Percentiles rank a stretch among this genome's conserved stretches.
Conservation (phyloP, 2,329 filamentous ascomycete genomes). For the Blumeriella jaapii region DNA sequence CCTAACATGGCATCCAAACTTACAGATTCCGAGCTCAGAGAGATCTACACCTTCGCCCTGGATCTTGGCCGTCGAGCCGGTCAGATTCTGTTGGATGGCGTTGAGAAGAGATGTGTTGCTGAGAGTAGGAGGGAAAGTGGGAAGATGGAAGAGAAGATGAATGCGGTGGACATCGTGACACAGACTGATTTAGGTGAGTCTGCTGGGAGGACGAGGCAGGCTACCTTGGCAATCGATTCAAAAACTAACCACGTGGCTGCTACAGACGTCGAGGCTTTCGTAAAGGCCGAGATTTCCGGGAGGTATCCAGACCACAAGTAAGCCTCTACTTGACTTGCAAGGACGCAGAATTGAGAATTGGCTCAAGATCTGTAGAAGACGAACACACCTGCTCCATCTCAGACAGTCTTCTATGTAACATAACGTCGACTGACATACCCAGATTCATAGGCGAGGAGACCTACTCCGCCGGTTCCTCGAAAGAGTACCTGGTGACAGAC, state of each 20-base stretch:
- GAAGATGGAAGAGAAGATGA: constrained; percentile 52
- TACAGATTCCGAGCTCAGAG: constrained; percentile 39
- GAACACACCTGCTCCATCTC: no score
- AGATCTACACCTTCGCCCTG: constrained; percentile 60
- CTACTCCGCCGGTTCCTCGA: constrained; percentile 56
- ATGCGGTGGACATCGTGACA: constrained; percentile 66
- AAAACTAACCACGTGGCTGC: constrained; percentile 8
- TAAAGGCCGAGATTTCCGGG: constrained; percentile 44
- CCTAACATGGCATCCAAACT: constrained; percentile 9
- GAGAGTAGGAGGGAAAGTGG: constrained; percentile 16
- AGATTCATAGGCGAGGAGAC: constrained; percentile 71
- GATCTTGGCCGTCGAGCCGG: constrained; percentile 61
- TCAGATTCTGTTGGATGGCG: constrained; percentile 51
- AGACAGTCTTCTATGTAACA: no score
- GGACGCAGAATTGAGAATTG: no score
- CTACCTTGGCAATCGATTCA: neutral
- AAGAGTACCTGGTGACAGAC: constrained; percentile 53
- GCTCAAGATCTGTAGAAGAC: no score
- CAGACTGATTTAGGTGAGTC: constrained; percentile 58
- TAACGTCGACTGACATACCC: neutral
- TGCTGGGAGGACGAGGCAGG: neutral
- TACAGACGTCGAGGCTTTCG: constrained; percentile 60
- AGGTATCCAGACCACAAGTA: constrained; percentile 58
- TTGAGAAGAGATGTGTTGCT: constrained; percentile 35
- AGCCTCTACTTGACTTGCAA: constrained; percentile 24